These are phyloP conservation scores for Microstegium vimineum DNA, from an alignment of 176 grass and related monocot species.

Conservation along the genomic window DNA sequence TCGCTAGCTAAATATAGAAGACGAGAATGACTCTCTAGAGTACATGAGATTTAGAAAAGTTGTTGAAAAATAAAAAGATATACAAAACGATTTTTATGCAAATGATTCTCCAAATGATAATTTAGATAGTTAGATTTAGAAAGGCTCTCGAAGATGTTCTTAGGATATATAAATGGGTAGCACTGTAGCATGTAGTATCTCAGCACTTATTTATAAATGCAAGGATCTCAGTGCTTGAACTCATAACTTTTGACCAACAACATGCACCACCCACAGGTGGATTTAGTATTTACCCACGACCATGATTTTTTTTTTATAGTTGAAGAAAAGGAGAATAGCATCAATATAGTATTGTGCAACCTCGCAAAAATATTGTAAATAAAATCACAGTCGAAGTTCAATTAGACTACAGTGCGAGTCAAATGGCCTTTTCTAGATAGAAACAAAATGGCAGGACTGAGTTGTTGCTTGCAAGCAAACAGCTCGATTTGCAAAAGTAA, in stretches of 20 bases:
- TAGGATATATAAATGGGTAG: not conserved
- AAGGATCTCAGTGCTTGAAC: not conserved
- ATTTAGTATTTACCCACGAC: not conserved
- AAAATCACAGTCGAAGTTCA: not conserved
- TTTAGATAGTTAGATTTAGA: too few relatives aligned
- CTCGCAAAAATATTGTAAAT: not conserved
- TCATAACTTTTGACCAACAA: not conserved
- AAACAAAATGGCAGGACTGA: not conserved
- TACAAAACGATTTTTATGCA: too few relatives aligned
- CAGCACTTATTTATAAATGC: not conserved
- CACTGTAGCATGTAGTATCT: not conserved
- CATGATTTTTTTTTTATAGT: not conserved
- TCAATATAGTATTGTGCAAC: not conserved
- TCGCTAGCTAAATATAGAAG: too few relatives aligned
- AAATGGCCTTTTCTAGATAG: not conserved
- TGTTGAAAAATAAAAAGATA: too few relatives aligned
- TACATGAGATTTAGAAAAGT: too few relatives aligned
- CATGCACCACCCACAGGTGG: not conserved
- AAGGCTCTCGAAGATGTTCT: too few relatives aligned
- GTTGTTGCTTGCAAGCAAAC: not conserved
- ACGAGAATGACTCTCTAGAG: too few relatives aligned
- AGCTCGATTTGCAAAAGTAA: not conserved
- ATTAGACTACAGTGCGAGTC: not conserved
- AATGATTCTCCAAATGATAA: too few relatives aligned
- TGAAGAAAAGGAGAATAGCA: not conserved